These are phyloP conservation scores for Quercus phellos DNA, from an alignment of 331 rosid genomes.

Conservation along the genomic window DNA sequence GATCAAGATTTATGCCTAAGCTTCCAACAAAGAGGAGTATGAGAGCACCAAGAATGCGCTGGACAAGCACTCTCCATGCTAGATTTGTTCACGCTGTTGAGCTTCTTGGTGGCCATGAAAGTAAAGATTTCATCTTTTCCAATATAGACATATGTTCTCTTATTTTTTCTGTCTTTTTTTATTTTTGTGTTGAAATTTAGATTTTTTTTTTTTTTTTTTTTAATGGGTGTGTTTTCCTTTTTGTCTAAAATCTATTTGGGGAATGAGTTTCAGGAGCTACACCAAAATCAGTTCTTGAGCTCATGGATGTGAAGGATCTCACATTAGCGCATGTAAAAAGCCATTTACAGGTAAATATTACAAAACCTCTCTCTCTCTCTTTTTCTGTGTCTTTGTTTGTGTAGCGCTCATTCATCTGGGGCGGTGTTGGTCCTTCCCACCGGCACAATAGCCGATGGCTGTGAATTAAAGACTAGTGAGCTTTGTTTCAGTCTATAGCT, in stretches of 20 bases:
- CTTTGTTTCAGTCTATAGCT: slow-evolving; percentile 31
- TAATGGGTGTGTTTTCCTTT: not conserved
- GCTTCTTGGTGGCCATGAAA: slow-evolving; percentile 96
- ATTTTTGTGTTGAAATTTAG: not conserved
- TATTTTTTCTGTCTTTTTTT: not conserved
- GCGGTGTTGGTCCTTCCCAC: slow-evolving; percentile 9
- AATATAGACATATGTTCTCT: too few species aligned
- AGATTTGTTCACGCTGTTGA: slow-evolving; percentile 90
- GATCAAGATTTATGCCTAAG: slow-evolving; percentile 75
- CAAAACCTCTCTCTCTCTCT: not conserved
- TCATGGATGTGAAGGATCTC: slow-evolving; percentile 97
- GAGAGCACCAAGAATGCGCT: slow-evolving; percentile 95
- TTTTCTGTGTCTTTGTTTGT: not conserved
- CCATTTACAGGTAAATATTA: slow-evolving; percentile 74
- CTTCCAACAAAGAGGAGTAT: slow-evolving; percentile 74
- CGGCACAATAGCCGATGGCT: slow-evolving; percentile 59
- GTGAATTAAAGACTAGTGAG: slow-evolving; percentile 44
- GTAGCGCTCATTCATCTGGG: not conserved
- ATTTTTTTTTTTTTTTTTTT: not conserved
- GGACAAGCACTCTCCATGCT: slow-evolving; percentile 89
- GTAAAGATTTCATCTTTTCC: slow-evolving; percentile 26
- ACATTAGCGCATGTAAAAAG: slow-evolving; percentile 96
- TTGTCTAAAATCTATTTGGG: slow-evolving; percentile 9
- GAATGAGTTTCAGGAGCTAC: slow-evolving; percentile 73
- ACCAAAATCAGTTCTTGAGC: slow-evolving; percentile 94